Conservation (phyloP, 495 filamentous ascomycete genomes). For the Parathielavia appendiculata region DNA sequence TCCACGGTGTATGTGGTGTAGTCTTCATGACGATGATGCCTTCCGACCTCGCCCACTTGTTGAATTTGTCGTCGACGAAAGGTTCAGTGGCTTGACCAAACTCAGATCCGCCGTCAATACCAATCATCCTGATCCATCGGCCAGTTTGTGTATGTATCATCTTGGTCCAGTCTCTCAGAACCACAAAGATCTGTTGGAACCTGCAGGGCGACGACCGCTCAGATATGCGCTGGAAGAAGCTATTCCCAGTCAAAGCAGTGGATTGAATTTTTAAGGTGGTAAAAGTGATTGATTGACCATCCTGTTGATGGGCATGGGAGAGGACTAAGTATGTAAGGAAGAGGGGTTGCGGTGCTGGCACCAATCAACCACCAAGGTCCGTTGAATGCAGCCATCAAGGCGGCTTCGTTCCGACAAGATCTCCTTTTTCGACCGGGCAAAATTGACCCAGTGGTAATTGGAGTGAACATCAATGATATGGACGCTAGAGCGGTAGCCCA, state of each 20-base stretch:
- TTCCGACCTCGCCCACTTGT: background rate
- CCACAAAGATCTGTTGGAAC: too few species aligned
- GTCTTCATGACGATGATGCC: background rate
- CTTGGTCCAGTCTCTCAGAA: background rate
- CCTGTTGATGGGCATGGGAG: too few species aligned
- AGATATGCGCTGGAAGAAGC: too few species aligned
- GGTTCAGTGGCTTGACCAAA: background rate
- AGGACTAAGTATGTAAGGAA: too few species aligned
- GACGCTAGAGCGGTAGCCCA: background rate
- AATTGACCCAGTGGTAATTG: conserved; percentile 3
- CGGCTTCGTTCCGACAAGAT: too few species aligned
- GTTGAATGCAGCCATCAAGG: too few species aligned
- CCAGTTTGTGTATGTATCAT: background rate
- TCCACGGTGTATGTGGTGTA: background rate
- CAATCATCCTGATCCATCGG: background rate
- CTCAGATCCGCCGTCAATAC: background rate
- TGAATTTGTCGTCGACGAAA: background rate
- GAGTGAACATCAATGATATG: conserved; percentile 1
- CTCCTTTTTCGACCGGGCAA: background rate
- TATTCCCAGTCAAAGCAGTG: too few species aligned
- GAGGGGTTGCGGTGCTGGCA: too few species aligned
- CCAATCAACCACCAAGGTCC: too few species aligned
- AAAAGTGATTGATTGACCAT: too few species aligned
- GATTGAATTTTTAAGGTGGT: too few species aligned
- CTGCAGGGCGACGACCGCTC: too few species aligned